A percentile compares a stretch with the other conserved stretches of the same genome.
These are phyloP conservation scores for Phyllosticta citrichinensis DNA, from an alignment of 2,329 filamentous ascomycete genomes.

Conservation along the genomic window DNA sequence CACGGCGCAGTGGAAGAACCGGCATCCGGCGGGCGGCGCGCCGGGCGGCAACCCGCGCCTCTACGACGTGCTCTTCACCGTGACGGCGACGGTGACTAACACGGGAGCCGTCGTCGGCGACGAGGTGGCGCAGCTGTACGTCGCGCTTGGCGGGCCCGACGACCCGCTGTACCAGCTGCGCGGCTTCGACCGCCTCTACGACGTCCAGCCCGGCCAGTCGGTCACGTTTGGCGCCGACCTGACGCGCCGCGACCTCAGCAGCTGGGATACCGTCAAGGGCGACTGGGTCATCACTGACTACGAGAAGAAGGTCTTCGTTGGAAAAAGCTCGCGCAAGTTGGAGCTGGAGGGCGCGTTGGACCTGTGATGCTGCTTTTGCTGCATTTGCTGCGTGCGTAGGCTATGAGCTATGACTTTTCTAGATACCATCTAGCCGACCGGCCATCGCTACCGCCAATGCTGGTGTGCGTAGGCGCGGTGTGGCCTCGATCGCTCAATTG, in stretches of 20 bases:
- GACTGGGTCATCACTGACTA: slow-evolving; percentile 64
- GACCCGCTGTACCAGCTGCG: slow-evolving; percentile 61
- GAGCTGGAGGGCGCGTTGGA: slow-evolving; percentile 31
- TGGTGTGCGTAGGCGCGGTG: no score
- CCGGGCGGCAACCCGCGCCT: slow-evolving; percentile 52
- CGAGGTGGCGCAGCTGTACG: slow-evolving; percentile 64
- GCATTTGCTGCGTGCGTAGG: no score
- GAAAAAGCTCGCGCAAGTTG: slow-evolving; percentile 48
- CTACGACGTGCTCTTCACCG: slow-evolving; percentile 59
- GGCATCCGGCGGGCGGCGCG: slow-evolving; percentile 54
- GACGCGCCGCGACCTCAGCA: slow-evolving; percentile 72
- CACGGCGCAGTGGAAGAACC: slow-evolving; percentile 42
- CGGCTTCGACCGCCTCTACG: slow-evolving; percentile 64
- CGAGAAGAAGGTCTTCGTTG: slow-evolving; percentile 51
- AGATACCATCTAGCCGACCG: no score
- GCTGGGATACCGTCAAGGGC: slow-evolving; percentile 72
- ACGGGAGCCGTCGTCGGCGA: slow-evolving; percentile 55
- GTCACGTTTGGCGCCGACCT: slow-evolving; percentile 58
- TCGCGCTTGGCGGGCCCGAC: slow-evolving; percentile 67
- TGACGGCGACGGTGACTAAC: slow-evolving; percentile 61
- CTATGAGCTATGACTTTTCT: no score
- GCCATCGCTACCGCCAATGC: no score
- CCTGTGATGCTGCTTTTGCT: not conserved
- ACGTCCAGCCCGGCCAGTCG: slow-evolving; percentile 58
- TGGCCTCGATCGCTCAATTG: no score